These are phyloP conservation scores for Volvariella volvacea DNA, from an alignment of 1,284 basidiomycete species.

Conservation along the genomic window DNA sequence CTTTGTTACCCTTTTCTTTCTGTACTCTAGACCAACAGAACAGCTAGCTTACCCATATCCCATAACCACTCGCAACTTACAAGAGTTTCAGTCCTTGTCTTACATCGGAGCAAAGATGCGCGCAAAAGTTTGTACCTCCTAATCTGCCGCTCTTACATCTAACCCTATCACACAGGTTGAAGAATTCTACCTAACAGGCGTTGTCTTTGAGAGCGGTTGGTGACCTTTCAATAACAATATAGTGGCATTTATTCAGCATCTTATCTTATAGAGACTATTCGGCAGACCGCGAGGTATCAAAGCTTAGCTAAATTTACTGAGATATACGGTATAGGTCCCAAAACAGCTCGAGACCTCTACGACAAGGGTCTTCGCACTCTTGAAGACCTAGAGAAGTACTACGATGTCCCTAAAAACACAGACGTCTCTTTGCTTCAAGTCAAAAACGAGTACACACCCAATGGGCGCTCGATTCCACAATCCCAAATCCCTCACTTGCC, in stretches of 20 bases:
- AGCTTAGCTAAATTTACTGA: constrained; percentile 52
- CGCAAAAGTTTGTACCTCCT: constrained; percentile 39
- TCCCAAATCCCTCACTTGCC: constrained; percentile 27
- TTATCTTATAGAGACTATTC: too few species aligned
- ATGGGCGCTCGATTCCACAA: constrained; percentile 16
- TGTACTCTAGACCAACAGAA: too few species aligned
- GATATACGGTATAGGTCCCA: constrained; percentile 67
- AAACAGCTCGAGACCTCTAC: constrained; percentile 58
- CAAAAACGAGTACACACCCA: constrained; percentile 21
- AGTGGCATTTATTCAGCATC: too few species aligned
- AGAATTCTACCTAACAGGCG: constrained; percentile 51
- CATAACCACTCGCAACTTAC: constrained; percentile 35
- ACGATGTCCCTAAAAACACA: constrained; percentile 33
- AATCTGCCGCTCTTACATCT: not conserved
- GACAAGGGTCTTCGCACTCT: constrained; percentile 53
- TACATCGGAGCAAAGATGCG: constrained; percentile 55
- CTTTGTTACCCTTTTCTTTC: constrained; percentile 2
- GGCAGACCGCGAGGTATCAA: constrained; percentile 42
- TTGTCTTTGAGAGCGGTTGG: constrained; percentile 57
- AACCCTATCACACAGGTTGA: constrained; percentile 37
- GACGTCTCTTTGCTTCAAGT: constrained; percentile 7
- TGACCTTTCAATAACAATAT: constrained; percentile 5
- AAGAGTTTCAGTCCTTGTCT: constrained; percentile 49
- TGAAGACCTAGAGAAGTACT: constrained; percentile 58
- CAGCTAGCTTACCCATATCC: constrained; percentile 53